Conservation (phyloP, 768 basidiomycete species). For the Amanita thiersii region DNA sequence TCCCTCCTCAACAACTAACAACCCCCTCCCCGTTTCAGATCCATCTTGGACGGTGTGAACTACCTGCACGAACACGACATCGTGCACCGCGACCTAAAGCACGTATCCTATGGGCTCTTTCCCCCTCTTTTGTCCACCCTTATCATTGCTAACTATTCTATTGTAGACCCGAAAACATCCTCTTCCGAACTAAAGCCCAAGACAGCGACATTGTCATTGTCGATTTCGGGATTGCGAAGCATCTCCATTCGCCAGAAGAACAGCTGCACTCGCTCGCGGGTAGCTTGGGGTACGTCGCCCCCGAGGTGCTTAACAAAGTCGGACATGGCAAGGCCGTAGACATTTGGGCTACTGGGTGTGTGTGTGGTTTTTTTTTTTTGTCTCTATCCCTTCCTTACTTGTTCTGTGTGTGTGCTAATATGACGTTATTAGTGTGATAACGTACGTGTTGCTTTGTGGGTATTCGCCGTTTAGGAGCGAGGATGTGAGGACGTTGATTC, state of each 20-base stretch:
- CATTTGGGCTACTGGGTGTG: conserved; percentile 87
- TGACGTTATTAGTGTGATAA: conserved; percentile 60
- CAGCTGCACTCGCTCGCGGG: conserved; percentile 68
- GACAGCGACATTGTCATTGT: conserved; percentile 90
- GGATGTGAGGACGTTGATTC: conserved; percentile 62
- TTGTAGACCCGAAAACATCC: conserved; percentile 91
- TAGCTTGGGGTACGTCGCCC: conserved; percentile 86
- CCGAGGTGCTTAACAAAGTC: conserved; percentile 72
- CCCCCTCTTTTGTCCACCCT: conserved; percentile 1
- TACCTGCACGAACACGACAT: conserved; percentile 92
- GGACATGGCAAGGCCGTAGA: conserved; percentile 93
- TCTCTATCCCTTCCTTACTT: background rate
- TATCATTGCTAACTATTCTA: background rate
- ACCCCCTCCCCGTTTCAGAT: conserved; percentile 33
- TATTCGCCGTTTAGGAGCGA: conserved; percentile 93
- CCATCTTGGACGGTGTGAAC: conserved; percentile 74
- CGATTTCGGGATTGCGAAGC: conserved; percentile 96
- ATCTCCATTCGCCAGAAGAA: conserved; percentile 64
- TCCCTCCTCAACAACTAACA: conserved; percentile 1
- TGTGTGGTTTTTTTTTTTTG: conserved; percentile 5
- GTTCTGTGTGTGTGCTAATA: conserved; percentile 3
- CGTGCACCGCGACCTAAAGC: conserved; percentile 96
- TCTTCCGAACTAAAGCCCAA: conserved; percentile 72
- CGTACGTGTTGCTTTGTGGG: conserved; percentile 91
- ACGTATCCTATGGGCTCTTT: conserved; percentile 11